Evolutionary conservation across 192 early-diverging fungal species (phyloP).

Genomic region (Coemansia sp.): DNA sequence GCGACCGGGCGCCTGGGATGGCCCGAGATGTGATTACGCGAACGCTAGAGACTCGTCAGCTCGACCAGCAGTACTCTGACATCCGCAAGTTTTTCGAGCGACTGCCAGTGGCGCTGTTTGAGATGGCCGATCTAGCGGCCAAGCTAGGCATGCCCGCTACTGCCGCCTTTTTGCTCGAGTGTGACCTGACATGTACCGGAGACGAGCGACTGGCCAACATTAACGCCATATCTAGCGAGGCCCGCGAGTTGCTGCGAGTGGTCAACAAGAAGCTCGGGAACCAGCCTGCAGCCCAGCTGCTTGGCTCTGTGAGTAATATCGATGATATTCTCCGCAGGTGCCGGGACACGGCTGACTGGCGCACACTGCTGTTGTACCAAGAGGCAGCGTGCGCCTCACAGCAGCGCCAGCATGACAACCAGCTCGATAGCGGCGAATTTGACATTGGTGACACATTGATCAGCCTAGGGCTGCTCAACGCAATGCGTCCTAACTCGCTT

Average conservation of each 20-base stretch:
- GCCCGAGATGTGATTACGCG: slow-evolving; percentile 29
- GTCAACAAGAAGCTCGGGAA: slow-evolving; percentile 45
- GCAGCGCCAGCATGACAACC: not conserved
- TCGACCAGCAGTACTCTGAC: slow-evolving; percentile 35
- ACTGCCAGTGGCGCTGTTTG: slow-evolving; percentile 50
- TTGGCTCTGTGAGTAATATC: slow-evolving; percentile 26
- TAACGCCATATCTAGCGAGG: slow-evolving; percentile 27
- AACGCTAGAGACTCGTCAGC: slow-evolving; percentile 32
- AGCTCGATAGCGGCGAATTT: slow-evolving; percentile 7
- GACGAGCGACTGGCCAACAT: slow-evolving; percentile 21
- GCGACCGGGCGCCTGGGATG: slow-evolving; percentile 30
- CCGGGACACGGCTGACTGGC: slow-evolving; percentile 45
- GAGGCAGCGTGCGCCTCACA: slow-evolving; percentile 23
- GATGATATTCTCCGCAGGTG: slow-evolving; percentile 40
- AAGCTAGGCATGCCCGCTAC: slow-evolving; percentile 40
- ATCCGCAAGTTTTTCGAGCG: slow-evolving; percentile 41
- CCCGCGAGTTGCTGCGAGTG: slow-evolving; percentile 29
- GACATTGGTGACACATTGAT: slow-evolving; percentile 47
- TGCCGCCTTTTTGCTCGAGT: slow-evolving; percentile 50
- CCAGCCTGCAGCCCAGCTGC: slow-evolving; percentile 40
- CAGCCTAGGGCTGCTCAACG: slow-evolving; percentile 39
- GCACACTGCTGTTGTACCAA: slow-evolving; percentile 47
- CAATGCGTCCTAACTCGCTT: slow-evolving; percentile 19
- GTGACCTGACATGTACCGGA: slow-evolving; percentile 43
- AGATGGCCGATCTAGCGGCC: slow-evolving; percentile 44